phyloP scores from a whole-genome alignment of 768 basidiomycete species.

The Epithele typhae region DNA sequence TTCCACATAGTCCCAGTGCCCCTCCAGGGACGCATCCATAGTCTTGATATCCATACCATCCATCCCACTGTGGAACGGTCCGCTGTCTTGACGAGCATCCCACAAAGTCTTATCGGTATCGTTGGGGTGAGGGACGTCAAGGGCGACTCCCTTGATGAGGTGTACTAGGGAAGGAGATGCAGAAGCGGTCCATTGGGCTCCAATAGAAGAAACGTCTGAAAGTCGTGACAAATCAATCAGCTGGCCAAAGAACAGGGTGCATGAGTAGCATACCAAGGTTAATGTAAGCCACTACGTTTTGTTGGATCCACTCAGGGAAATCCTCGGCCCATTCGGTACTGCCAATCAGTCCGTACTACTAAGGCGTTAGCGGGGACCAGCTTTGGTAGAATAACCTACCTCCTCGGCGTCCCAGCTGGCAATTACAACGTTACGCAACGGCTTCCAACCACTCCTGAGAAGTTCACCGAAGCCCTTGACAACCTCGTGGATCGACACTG shows the following conservation, averaged over 20 bases:
- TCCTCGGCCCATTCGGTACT: slow-evolving; percentile 95
- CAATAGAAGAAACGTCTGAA: slow-evolving; percentile 40
- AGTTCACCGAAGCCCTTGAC: slow-evolving; percentile 71
- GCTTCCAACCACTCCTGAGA: slow-evolving; percentile 74
- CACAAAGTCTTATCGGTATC: slow-evolving; percentile 62
- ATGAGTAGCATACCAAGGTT: slow-evolving; percentile 53
- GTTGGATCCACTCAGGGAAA: slow-evolving; percentile 73
- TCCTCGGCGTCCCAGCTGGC: slow-evolving; percentile 82
- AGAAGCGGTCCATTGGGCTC: slow-evolving; percentile 36
- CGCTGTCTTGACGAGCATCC: slow-evolving; percentile 67
- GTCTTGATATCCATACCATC: slow-evolving; percentile 41
- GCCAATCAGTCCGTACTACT: slow-evolving; percentile 64
- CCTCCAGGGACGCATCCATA: slow-evolving; percentile 34
- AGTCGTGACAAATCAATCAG: slow-evolving; percentile 59
- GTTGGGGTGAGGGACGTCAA: slow-evolving; percentile 72
- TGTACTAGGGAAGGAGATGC: slow-evolving; percentile 84
- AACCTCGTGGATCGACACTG: slow-evolving; percentile 72
- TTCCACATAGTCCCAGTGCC: slow-evolving; percentile 18
- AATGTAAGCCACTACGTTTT: slow-evolving; percentile 81
- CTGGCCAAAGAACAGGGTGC: neutral
- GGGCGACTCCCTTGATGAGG: slow-evolving; percentile 62
- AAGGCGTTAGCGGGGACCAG: neutral
- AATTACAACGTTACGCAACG: slow-evolving; percentile 70
- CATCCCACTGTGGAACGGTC: slow-evolving; percentile 37
- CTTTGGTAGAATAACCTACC: neutral